Percentiles rank a stretch among this genome's conserved stretches.
Conservation (phyloP, 306 rosid genomes). For the Castanospermum australe region DNA sequence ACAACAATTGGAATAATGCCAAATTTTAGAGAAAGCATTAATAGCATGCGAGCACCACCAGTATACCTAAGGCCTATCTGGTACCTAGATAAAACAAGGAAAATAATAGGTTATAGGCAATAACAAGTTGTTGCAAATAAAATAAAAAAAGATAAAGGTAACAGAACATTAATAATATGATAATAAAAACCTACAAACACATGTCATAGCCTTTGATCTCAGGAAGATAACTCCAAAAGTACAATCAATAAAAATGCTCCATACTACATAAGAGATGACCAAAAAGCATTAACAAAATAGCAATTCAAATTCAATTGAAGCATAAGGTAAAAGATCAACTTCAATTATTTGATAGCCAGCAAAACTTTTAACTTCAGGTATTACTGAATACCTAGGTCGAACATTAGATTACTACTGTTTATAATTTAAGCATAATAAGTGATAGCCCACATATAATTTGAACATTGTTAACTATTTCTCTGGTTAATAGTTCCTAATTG, state of each 20-base stretch:
- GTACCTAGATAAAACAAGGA: constrained; percentile 61
- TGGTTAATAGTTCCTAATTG: too few species aligned
- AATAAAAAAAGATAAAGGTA: background rate
- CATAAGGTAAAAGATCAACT: background rate
- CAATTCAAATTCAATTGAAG: constrained; percentile 14
- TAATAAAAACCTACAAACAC: background rate
- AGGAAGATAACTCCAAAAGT: constrained; percentile 8
- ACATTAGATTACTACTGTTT: background rate
- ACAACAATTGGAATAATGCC: constrained; percentile 84
- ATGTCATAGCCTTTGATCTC: background rate
- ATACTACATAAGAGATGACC: background rate
- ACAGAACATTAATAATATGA: background rate
- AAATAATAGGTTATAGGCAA: constrained; percentile 9
- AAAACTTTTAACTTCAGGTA: background rate
- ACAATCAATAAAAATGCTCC: constrained; percentile 8
- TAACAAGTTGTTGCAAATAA: background rate
- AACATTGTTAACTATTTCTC: too few species aligned
- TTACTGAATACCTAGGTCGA: background rate
- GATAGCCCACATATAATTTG: too few species aligned
- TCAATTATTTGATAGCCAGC: background rate
- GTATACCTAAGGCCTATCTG: constrained; percentile 97
- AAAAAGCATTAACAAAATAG: background rate
- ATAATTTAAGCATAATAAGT: background rate
- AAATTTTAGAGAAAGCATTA: constrained; percentile 89
- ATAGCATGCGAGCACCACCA: constrained; percentile 94